Percentiles rank a stretch among this genome's conserved stretches.
Conservation (phyloP, 2,329 filamentous ascomycete genomes). For the Claviceps cyperi region DNA sequence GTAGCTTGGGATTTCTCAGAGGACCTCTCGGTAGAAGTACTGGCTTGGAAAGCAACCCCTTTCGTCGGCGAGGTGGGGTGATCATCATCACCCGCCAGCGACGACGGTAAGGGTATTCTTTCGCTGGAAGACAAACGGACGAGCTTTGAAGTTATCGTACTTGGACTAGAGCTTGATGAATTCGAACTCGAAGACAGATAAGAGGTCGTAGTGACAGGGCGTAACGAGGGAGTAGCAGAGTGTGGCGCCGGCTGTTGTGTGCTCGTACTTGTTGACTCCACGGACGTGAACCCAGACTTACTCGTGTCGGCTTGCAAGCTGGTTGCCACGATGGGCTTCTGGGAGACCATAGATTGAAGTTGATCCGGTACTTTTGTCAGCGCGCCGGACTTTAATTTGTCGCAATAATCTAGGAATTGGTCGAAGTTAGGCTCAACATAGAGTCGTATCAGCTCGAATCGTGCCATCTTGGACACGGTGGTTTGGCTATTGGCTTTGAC, state of each 20-base stretch:
- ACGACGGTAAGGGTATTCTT: background rate
- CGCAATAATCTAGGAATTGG: constrained; percentile 34
- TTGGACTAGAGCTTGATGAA: background rate
- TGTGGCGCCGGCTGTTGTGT: background rate
- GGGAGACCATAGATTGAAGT: constrained; percentile 13
- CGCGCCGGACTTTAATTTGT: constrained; percentile 10
- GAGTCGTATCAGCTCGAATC: constrained; percentile 13
- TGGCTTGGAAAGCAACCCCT: too few relatives aligned
- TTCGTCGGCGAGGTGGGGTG: background rate
- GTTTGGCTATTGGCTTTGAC: too few relatives aligned
- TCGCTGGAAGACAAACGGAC: background rate
- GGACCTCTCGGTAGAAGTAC: background rate
- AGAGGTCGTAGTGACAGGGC: background rate
- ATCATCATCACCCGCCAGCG: background rate
- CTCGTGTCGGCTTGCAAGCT: constrained; percentile 14
- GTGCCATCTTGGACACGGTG: too few relatives aligned
- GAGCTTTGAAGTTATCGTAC: background rate
- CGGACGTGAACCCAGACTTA: constrained; percentile 9
- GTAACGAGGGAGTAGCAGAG: background rate
- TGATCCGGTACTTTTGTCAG: constrained; percentile 7
- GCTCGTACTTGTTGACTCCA: constrained; percentile 1
- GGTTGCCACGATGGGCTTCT: constrained; percentile 11
- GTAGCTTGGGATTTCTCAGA: background rate
- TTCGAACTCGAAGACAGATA: background rate
- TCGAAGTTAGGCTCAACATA: constrained; percentile 25